Base-by-base conservation (phyloP, 805 yeast genomes). In the Metschnikowia corniflorae region DNA sequence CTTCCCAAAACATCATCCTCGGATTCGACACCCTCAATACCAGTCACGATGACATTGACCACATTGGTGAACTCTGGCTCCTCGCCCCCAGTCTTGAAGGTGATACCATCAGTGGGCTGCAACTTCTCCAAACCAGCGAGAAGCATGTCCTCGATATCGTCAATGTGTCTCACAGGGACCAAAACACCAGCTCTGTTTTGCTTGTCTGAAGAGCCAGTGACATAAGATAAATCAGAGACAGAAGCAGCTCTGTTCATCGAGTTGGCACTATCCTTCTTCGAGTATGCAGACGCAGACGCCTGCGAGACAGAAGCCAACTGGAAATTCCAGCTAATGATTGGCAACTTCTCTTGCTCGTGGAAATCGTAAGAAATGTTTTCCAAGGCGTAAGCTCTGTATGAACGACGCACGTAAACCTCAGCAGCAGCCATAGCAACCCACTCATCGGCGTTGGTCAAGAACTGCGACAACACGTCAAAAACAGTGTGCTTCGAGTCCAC, bases 401-500 rank as follows among this genome's bases (percentile, higher is more conserved):
- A 95, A 62, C 98, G 83, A 62, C 97, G 83, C 42, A 89, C 82
- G 63, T 93, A 93, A 41, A 93, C 95, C 65, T 93, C 97, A 30
- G 95, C 87, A 24, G 98, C 97, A 24, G 98, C 97, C 48, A 91
- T 77, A 3, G 91, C 84, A 43, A 93, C 91, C 73, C 86, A 86
- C 31, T 83, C 85, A 55, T 94, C 97, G 9, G 74, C 55, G 51
- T 86, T 84, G 37, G 75, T 78, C 65, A 93, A 78, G 67, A 93
- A 93, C 65, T 87, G 97, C 29, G 95, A 76, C 60, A 93, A 75
- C 25, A 94, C 97, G 59, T 93, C 99, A 60, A 91, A 93, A 14
- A 93, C 97, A 42, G 91, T 86, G 67, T 86, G 94, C 60, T 86
- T 89, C 33, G 97, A 89, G 58, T 93, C 98, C 50, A 93, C 89